These are phyloP conservation scores for Magnaporthales sp. DNA, from an alignment of 2,329 filamentous ascomycete species.

Conservation along the genomic window DNA sequence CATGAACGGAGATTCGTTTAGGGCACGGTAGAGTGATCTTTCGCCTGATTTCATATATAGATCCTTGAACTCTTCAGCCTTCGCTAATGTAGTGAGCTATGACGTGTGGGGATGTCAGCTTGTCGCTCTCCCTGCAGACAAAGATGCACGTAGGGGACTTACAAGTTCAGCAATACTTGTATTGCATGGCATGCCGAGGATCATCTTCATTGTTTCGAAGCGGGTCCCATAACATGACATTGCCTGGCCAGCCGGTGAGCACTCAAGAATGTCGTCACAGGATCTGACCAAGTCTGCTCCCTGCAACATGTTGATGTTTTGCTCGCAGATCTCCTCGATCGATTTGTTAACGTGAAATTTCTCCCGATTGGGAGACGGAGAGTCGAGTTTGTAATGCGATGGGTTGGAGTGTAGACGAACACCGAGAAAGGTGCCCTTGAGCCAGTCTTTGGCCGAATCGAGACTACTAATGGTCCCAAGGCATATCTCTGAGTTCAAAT, in stretches of 20 bases:
- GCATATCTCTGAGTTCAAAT: constrained; percentile 76
- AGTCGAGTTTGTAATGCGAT: constrained; percentile 51
- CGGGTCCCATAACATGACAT: constrained; percentile 80
- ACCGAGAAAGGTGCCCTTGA: constrained; percentile 68
- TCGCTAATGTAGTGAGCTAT: constrained; percentile 57
- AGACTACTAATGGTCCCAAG: constrained; percentile 62
- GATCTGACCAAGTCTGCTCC: constrained; percentile 43
- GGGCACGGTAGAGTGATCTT: constrained; percentile 57
- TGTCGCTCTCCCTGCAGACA: neutral
- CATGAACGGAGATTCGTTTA: constrained; percentile 62
- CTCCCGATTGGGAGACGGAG: constrained; percentile 32
- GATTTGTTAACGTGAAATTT: constrained; percentile 37
- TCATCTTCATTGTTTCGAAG: constrained; percentile 68
- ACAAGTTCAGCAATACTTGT: constrained; percentile 61
- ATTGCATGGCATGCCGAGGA: constrained; percentile 53
- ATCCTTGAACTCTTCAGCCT: constrained; percentile 65
- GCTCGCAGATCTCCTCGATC: constrained; percentile 62
- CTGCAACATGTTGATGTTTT: constrained; percentile 57
- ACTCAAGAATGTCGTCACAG: constrained; percentile 20
- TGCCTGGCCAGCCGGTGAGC: constrained; percentile 65
- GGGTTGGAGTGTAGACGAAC: constrained; percentile 67
- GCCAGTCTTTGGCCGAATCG: constrained; percentile 61
- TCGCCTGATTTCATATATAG: constrained; percentile 64
- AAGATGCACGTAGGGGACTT: constrained; percentile 21
- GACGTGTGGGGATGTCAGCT: neutral